Percentiles rank a stretch among this genome's conserved stretches.
These are phyloP conservation scores for Ophiostoma australiae DNA, from an alignment of 2,329 filamentous ascomycete species.

Conservation along the genomic window DNA sequence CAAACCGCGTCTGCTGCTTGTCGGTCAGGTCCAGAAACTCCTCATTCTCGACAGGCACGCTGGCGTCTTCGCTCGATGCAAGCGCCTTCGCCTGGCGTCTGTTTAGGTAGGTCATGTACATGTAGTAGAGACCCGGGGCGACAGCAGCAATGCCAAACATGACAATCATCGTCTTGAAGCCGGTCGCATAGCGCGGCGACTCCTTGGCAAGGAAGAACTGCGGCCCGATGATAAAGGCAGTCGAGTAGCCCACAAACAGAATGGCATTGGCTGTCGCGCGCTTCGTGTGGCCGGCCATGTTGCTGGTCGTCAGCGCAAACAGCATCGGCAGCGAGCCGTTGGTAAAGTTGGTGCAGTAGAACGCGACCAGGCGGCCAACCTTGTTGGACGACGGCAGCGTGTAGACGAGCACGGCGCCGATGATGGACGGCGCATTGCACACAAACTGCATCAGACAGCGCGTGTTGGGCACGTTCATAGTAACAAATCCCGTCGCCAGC, in stretches of 20 bases:
- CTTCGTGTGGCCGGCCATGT: constrained; percentile 65
- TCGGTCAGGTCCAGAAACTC: not conserved
- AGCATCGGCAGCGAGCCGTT: constrained; percentile 50
- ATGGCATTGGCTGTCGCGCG: constrained; percentile 52
- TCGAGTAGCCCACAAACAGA: constrained; percentile 37
- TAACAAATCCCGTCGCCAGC: constrained; percentile 47
- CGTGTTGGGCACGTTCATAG: constrained; percentile 39
- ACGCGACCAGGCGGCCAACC: constrained; percentile 47
- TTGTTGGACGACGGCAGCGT: constrained; percentile 41
- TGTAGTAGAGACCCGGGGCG: not conserved
- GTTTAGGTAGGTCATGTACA: not conserved
- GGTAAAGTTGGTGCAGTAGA: constrained; percentile 46
- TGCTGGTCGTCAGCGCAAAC: constrained; percentile 56
- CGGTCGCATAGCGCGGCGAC: not conserved
- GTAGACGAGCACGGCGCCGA: constrained; percentile 43
- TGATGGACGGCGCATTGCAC: constrained; percentile 25
- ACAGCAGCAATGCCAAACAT: not conserved
- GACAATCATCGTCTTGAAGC: not conserved
- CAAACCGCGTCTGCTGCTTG: not conserved
- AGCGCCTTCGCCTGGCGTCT: not conserved
- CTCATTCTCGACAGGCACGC: not conserved
- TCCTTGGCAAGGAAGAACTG: constrained; percentile 23
- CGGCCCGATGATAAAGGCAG: constrained; percentile 23
- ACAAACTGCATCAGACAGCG: constrained; percentile 39
- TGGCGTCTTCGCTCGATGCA: not conserved